These are phyloP conservation scores for Seiridium cupressi DNA, from an alignment of 2,329 filamentous ascomycete species.

Conservation along the genomic window DNA sequence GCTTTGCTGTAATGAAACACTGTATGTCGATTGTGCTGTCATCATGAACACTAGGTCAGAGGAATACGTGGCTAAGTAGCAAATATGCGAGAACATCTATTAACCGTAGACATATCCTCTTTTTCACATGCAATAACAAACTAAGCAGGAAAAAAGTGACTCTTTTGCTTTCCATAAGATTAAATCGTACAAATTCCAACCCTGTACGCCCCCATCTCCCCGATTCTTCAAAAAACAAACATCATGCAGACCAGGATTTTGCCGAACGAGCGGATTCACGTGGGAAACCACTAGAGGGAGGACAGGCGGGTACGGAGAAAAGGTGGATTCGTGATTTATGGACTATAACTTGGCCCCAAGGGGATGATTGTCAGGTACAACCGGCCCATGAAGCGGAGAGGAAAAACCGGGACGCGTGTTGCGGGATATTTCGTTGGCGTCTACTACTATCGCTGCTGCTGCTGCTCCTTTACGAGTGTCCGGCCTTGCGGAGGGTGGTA, in stretches of 20 bases:
- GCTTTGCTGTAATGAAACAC: no score
- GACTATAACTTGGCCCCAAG: conserved; percentile 55
- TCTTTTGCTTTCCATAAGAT: conserved; percentile 20
- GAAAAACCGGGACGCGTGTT: conserved; percentile 40
- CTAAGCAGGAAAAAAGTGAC: conserved; percentile 7
- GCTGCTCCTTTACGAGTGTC: conserved; percentile 53
- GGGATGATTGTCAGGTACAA: conserved; percentile 56
- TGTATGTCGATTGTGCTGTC: no score
- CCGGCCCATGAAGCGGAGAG: conserved; percentile 46
- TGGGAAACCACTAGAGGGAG: conserved; percentile 22
- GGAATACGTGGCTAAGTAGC: no score
- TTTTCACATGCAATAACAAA: not conserved
- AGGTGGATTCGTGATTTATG: conserved; percentile 40
- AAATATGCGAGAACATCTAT: not conserved
- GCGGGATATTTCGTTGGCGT: conserved; percentile 30
- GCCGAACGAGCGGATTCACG: conserved; percentile 21
- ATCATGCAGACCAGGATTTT: conserved; percentile 20
- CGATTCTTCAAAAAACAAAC: conserved; percentile 30
- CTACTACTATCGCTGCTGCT: conserved; percentile 15
- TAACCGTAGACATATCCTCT: not conserved
- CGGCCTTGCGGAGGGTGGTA: conserved; percentile 76
- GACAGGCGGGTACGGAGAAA: conserved; percentile 17
- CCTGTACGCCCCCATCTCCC: conserved; percentile 30
- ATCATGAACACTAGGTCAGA: no score
- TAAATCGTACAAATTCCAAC: conserved; percentile 36